phyloP scores from a whole-genome alignment of 1,139 yeast genomes.

The Groenewaldozyma sp. region DNA sequence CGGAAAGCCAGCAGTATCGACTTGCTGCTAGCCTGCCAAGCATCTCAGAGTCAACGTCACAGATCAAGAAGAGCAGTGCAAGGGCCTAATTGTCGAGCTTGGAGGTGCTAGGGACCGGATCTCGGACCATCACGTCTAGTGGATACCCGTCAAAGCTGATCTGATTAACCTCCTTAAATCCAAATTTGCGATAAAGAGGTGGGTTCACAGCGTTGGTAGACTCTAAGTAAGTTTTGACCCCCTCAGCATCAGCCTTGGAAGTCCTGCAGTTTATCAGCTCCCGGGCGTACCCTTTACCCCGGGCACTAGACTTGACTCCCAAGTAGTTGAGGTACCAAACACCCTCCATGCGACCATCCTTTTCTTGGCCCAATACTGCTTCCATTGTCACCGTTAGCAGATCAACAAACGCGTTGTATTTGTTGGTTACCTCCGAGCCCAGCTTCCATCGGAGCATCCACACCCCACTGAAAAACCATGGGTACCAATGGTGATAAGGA shows the following conservation, averaged over 20 bases:
- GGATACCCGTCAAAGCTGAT: conserved; percentile 1
- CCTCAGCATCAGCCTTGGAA: conserved; percentile 40
- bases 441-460: conserved; percentile 35
- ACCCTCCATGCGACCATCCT: background rate
- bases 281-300: conserved; percentile 63
- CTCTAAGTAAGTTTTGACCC: conserved; percentile 45
- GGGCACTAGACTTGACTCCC: conserved; percentile 48
- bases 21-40: no score
- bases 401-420: conserved; percentile 36
- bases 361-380: background rate
- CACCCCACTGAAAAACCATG: conserved; percentile 50
- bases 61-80: no score
- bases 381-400: background rate
- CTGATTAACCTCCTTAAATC: conserved; percentile 30
- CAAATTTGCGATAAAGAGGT: conserved; percentile 51
- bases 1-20: no score
- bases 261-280: conserved; percentile 38
- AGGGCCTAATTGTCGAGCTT: no score
- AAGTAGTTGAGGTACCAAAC: conserved; percentile 51
- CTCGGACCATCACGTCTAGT: background rate
- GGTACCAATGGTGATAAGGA: conserved; percentile 37
- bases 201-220: conserved; percentile 45
- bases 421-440: background rate
- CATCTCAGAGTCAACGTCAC: no score
- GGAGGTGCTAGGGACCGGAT: no score